Conservation (phyloP, 1,284 basidiomycete species). For the Leccinum ponderosum region DNA sequence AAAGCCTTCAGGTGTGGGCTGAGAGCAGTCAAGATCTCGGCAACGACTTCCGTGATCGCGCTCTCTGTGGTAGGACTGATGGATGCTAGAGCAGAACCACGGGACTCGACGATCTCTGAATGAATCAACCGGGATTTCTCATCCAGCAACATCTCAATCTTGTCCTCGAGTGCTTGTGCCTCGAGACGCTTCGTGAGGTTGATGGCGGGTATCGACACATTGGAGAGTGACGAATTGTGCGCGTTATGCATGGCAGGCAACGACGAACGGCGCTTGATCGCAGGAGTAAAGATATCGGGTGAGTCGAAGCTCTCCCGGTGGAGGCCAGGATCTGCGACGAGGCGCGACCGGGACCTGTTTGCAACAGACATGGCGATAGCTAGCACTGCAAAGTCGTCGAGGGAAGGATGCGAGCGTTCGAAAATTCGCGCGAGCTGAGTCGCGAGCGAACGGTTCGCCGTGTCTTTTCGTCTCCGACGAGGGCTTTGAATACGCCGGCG, state of each 20-base stretch:
- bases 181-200: conserved; percentile 56
- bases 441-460: conserved; percentile 71
- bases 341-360: conserved; percentile 49
- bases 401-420: conserved; percentile 66
- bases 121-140: conserved; percentile 61
- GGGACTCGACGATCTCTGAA: conserved; percentile 38
- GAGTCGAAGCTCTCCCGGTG: conserved; percentile 23
- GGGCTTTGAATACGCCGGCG: conserved; percentile 79
- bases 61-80: conserved; percentile 52
- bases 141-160: conserved; percentile 61
- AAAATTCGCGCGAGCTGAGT: conserved; percentile 63
- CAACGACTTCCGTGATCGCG: conserved; percentile 64
- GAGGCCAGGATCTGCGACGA: conserved; percentile 56
- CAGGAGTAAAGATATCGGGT: conserved; percentile 54
- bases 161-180: conserved; percentile 57
- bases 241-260: conserved; percentile 55
- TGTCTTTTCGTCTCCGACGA: conserved; percentile 65
- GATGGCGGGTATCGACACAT: conserved; percentile 45
- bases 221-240: conserved; percentile 41
- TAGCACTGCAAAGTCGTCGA: conserved; percentile 72
- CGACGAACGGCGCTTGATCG: conserved; percentile 54
- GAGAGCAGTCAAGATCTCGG: conserved; percentile 58
- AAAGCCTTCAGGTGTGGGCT: conserved; percentile 60
- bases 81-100: conserved; percentile 22
- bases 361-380: conserved; percentile 54